Percentiles rank a stretch among this genome's conserved stretches.
Conservation (phyloP, 2,329 filamentous ascomycete genomes). For the Epicoccum nigrum region DNA sequence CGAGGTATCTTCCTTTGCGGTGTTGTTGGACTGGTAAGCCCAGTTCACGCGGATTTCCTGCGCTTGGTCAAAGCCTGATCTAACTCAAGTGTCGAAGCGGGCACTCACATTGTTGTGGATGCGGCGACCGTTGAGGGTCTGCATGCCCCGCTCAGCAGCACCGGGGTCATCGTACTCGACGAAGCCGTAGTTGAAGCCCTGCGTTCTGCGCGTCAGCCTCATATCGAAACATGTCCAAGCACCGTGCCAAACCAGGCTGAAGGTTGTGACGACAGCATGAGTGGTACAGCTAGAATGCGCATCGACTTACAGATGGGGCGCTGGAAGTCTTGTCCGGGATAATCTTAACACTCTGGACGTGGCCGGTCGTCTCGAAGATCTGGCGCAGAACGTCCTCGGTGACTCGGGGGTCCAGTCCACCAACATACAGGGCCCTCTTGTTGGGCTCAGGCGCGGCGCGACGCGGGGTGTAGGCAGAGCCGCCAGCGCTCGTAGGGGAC, state of each 20-base stretch:
- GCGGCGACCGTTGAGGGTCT: slow-evolving; percentile 90
- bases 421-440: slow-evolving; percentile 96
- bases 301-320: slow-evolving; percentile 43
- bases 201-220: slow-evolving; percentile 49
- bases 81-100: slow-evolving; percentile 14
- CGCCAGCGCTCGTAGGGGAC: slow-evolving; percentile 78
- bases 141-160: slow-evolving; percentile 95
- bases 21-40: slow-evolving; percentile 96
- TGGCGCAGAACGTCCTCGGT: slow-evolving; percentile 96
- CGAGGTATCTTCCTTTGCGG: slow-evolving; percentile 95
- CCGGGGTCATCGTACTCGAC: slow-evolving; percentile 98
- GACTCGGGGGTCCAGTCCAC: slow-evolving; percentile 90
- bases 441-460: slow-evolving; percentile 97
- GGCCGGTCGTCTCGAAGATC: slow-evolving; percentile 98
- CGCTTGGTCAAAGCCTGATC: slow-evolving; percentile 28
- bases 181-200: slow-evolving; percentile 99
- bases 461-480: slow-evolving; percentile 71
- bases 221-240: neutral
- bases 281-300: slow-evolving; percentile 6
- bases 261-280: neutral
- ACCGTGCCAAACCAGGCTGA: neutral
- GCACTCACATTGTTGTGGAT: slow-evolving; percentile 88
- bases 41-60: slow-evolving; percentile 99
- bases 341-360: slow-evolving; percentile 98
- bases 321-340: slow-evolving; percentile 99